Evolutionary conservation across 1,284 basidiomycete species (phyloP).

Genomic region (Rhodotorula sp.): DNA sequence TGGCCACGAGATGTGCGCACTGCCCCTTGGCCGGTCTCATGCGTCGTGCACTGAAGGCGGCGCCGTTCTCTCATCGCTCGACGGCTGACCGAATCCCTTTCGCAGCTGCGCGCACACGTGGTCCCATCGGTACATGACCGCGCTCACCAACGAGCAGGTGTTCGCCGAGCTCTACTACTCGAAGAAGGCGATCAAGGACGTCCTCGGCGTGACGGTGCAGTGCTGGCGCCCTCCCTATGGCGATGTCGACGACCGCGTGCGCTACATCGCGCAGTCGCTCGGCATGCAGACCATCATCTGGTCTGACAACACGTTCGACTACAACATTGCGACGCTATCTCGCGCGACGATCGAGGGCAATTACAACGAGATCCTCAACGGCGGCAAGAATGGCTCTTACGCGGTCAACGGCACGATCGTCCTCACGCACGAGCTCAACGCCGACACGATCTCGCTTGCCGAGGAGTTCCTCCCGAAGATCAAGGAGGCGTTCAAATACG

Average conservation of each 20-base stretch:
- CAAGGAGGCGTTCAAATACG: constrained; percentile 40
- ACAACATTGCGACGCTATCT: constrained; percentile 23
- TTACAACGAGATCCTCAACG: constrained; percentile 53
- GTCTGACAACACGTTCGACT: constrained; percentile 53
- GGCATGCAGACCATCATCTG: constrained; percentile 57
- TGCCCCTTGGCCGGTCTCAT: neutral
- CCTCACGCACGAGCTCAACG: constrained; percentile 55
- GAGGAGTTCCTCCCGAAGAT: constrained; percentile 27
- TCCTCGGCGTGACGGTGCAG: constrained; percentile 54
- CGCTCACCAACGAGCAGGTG: constrained; percentile 55
- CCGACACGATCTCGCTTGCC: constrained; percentile 50
- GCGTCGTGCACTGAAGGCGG: too few relatives aligned
- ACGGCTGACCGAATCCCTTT: neutral
- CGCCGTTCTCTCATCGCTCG: too few relatives aligned
- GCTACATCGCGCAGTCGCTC: constrained; percentile 56
- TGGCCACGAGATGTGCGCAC: constrained; percentile 50
- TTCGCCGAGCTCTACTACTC: constrained; percentile 62
- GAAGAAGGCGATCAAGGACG: constrained; percentile 56
- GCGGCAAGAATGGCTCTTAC: constrained; percentile 51
- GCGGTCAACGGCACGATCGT: constrained; percentile 52
- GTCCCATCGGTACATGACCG: constrained; percentile 51
- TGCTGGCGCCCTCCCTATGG: constrained; percentile 55
- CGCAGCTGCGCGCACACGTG: constrained; percentile 32
- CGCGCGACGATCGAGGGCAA: constrained; percentile 50
- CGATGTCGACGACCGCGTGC: constrained; percentile 59